Evolutionary conservation across 139 green algal genomes (phyloP).

Genomic region (Ettlia oleoabundans): DNA sequence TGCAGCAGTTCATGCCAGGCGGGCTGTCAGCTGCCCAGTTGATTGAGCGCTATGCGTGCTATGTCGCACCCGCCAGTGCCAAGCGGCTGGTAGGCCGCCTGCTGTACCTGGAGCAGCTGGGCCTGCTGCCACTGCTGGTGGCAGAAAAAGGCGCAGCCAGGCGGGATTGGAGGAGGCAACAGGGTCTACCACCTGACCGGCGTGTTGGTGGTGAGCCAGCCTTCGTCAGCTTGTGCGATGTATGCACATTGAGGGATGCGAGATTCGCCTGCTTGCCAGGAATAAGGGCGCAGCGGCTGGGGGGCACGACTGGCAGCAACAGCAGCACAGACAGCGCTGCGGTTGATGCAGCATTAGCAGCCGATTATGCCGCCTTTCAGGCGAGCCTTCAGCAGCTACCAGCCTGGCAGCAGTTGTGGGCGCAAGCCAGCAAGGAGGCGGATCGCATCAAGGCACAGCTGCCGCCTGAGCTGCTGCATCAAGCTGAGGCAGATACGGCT

Average conservation of each 20-base stretch:
- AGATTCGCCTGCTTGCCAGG: constrained; percentile 3
- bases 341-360: not conserved
- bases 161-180: not conserved
- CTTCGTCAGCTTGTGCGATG: not conserved
- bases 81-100: not conserved
- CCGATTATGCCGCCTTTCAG: not conserved
- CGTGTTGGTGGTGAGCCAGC: not conserved
- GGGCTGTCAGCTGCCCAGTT: not conserved
- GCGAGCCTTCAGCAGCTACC: not conserved
- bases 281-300: too few relatives aligned
- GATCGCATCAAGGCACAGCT: not conserved
- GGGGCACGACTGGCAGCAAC: too few relatives aligned
- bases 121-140: not conserved
- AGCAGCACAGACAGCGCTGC: too few relatives aligned
- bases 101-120: constrained; percentile 17
- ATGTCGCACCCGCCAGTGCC: not conserved
- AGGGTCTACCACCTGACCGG: not conserved
- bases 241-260: not conserved
- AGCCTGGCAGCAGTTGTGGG: not conserved
- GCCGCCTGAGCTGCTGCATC: not conserved
- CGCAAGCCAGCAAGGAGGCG: not conserved
- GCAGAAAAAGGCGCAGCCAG: not conserved
- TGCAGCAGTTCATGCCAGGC: constrained; percentile 5
- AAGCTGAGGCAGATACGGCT: not conserved
- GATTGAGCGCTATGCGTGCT: not conserved